Evolutionary conservation across 2,329 filamentous ascomycete species (phyloP), one percentile per base, ranked within the genome.

Genomic region (Colletotrichum simmondsii): DNA sequence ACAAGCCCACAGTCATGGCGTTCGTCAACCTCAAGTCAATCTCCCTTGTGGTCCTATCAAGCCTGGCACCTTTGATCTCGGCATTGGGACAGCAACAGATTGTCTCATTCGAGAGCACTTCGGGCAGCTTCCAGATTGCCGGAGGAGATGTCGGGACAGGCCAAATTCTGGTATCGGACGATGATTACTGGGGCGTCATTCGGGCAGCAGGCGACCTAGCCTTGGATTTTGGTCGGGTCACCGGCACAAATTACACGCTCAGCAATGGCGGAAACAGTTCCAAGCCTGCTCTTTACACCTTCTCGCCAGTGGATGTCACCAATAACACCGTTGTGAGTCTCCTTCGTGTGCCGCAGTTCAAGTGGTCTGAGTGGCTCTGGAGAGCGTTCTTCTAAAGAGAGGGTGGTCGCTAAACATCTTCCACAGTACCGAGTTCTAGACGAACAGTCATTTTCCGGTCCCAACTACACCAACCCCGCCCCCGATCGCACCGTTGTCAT

Each of bases 161-260:
- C 0, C 87, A 89, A 77, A 89, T 92, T 63, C 82, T 88, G 3
- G 84, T 91, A n/a, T 88, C 89, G 11, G 77, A 80, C 24, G 83
- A 88, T 68, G 92, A 94, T 72, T 92, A 89, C 84, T 92, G 90
- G 82, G 92, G 91, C 69, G 92, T 94, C 1, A 86, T 93, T 66
- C 88, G 92, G 30, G 91, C 91, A 5, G 92, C 91, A 0, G 86
- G 90, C 52, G 92, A 94, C 79, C 85, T 94, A 11, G 91, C 91
- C 0, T 78, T 85, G 4, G 92, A 94, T 79, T 93, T 94, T 81
- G 92, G 92, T 19, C 88, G 90, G n/a, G 91, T 94, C 5, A 93
- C 91, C 0, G 91, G 92, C 10, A 86, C 82, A 30, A 92, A 93
- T 79, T 88, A 91, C 70, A 89, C 90, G 1, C 82, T 91, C 4